Conservation (phyloP, 2,329 filamentous ascomycete species). For the Microcyclosporella mali region DNA sequence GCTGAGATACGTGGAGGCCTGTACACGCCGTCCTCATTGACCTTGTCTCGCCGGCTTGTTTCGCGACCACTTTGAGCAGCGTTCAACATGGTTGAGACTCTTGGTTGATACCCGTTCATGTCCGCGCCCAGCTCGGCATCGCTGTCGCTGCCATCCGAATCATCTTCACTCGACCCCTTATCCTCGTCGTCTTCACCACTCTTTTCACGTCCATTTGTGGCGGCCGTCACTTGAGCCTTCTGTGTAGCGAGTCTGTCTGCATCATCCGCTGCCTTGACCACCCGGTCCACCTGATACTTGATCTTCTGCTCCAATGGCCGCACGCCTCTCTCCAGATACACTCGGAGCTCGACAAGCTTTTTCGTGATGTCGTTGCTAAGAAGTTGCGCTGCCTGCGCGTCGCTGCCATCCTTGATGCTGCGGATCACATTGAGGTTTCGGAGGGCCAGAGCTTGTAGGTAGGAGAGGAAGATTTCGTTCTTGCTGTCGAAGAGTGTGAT, state of each 20-base stretch:
- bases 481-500: conserved; percentile 94
- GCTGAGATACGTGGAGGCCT: conserved; percentile 82
- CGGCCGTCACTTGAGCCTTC: conserved; percentile 30
- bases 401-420: conserved; percentile 31
- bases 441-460: conserved; percentile 85
- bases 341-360: conserved; percentile 83
- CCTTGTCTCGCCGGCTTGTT: conserved; percentile 26
- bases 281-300: conserved; percentile 94
- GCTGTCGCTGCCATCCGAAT: conserved; percentile 33
- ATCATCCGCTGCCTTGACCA: conserved; percentile 79
- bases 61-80: conserved; percentile 26
- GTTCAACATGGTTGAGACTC: conserved; percentile 45
- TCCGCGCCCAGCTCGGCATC: conserved; percentile 44
- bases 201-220: conserved; percentile 17
- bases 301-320: conserved; percentile 82
- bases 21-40: conserved; percentile 64
- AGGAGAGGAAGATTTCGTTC: conserved; percentile 93
- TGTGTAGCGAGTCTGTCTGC: conserved; percentile 46
- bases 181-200: conserved; percentile 22
- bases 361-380: conserved; percentile 65
- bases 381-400: conserved; percentile 35
- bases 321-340: conserved; percentile 90
- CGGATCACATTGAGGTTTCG: conserved; percentile 47
- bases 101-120: conserved; percentile 58
- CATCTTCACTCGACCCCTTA: conserved; percentile 28